A percentile compares a stretch with the other conserved stretches of the same genome.
phyloP scores from a whole-genome alignment of 164 flowering plant genomes.

The Umbellularia californica region DNA sequence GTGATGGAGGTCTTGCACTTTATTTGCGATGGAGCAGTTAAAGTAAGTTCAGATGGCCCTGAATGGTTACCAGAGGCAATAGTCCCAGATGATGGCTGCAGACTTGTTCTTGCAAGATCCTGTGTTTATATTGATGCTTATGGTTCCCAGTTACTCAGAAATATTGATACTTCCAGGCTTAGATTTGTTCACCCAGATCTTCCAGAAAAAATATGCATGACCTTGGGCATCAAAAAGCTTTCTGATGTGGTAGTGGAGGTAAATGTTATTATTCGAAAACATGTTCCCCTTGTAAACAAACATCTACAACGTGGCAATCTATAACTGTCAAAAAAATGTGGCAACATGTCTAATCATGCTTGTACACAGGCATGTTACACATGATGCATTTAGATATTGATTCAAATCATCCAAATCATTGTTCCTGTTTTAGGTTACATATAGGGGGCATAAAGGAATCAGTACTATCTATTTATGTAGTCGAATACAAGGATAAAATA shows the following conservation, averaged over 20 bases:
- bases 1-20: slow-evolving; percentile 74
- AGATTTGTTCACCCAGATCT: slow-evolving; percentile 82
- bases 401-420: background rate
- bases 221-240: slow-evolving; percentile 68
- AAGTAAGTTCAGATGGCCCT: slow-evolving; percentile 28
- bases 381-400: too few relatives aligned
- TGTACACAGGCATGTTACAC: too few relatives aligned
- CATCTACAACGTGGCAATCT: background rate
- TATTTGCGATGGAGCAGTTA: slow-evolving; percentile 46
- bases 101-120: slow-evolving; percentile 82
- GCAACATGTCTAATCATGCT: too few relatives aligned
- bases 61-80: slow-evolving; percentile 54
- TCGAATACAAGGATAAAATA: too few relatives aligned
- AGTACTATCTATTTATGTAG: too few relatives aligned
- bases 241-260: slow-evolving; percentile 93
- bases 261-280: slow-evolving; percentile 5
- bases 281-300: background rate
- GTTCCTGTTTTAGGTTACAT: too few relatives aligned
- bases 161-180: slow-evolving; percentile 71
- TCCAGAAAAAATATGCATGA: slow-evolving; percentile 59
- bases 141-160: slow-evolving; percentile 66
- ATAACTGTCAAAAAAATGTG: background rate
- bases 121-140: slow-evolving; percentile 84
- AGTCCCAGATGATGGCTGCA: slow-evolving; percentile 92
- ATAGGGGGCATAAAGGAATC: too few relatives aligned